Conservation (phyloP, 306 rosid species). For the Glycine soja region DNA sequence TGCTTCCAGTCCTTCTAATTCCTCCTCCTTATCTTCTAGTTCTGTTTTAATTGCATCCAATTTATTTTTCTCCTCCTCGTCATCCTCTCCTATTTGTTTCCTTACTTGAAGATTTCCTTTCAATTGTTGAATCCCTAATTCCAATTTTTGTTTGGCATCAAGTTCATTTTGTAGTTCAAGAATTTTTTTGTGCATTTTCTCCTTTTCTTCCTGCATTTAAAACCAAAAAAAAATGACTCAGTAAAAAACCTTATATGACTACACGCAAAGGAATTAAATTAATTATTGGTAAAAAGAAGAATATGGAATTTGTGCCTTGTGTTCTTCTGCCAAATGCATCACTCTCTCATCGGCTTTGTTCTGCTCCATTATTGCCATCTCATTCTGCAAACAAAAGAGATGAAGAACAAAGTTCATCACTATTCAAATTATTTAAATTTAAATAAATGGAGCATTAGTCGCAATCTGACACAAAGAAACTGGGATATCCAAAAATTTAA, state of each 20-base stretch:
- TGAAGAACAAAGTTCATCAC: neutral
- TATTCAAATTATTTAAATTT: slow-evolving; percentile 7
- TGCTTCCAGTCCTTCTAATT: slow-evolving; percentile 45
- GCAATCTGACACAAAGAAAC: slow-evolving; percentile 26
- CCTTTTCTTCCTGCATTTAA: slow-evolving; percentile 71
- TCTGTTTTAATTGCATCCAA: slow-evolving; percentile 54
- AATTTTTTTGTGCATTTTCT: slow-evolving; percentile 58
- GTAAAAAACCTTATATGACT: neutral
- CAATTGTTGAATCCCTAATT: slow-evolving; percentile 66
- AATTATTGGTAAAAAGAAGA: neutral
- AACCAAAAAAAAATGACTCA: slow-evolving; percentile 10
- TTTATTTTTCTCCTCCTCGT: slow-evolving; percentile 59
- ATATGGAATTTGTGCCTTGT: slow-evolving; percentile 50
- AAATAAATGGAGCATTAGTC: neutral
- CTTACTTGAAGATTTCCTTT: slow-evolving; percentile 77
- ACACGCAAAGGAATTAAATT: neutral
- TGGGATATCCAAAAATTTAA: slow-evolving; percentile 9
- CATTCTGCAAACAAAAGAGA: slow-evolving; percentile 58
- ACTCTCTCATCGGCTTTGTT: slow-evolving; percentile 69
- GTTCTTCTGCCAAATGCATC: slow-evolving; percentile 69
- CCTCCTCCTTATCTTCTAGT: slow-evolving; percentile 71
- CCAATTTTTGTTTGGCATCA: slow-evolving; percentile 77
- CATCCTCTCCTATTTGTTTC: slow-evolving; percentile 76
- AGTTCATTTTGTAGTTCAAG: slow-evolving; percentile 69
- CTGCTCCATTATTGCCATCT: slow-evolving; percentile 72